Percentiles rank a stretch among this genome's conserved stretches.
Conservation (phyloP, 208 protist genomes). For the Trypanosoma brucei region DNA sequence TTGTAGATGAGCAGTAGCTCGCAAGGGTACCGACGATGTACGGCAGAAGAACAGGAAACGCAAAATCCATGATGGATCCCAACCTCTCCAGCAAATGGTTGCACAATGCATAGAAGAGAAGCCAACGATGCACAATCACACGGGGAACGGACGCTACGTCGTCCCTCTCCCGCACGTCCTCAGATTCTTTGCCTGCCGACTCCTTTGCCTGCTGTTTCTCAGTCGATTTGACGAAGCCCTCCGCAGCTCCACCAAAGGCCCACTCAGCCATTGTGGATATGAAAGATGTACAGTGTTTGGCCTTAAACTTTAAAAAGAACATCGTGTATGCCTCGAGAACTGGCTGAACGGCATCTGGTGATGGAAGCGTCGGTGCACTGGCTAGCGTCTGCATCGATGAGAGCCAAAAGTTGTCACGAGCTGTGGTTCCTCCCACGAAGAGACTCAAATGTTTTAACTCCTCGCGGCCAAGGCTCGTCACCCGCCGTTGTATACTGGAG, state of each 20-base stretch:
- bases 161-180: constrained; percentile 15
- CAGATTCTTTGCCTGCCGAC: background rate
- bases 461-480: constrained; percentile 65
- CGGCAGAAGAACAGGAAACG: constrained; percentile 53
- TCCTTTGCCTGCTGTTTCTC: constrained; percentile 13
- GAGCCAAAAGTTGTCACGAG: constrained; percentile 79
- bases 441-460: constrained; percentile 65
- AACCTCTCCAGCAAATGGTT: constrained; percentile 76
- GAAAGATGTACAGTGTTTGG: constrained; percentile 64
- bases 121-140: constrained; percentile 58
- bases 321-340: constrained; percentile 74
- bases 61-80: constrained; percentile 76
- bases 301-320: constrained; percentile 88
- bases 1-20: constrained; percentile 43
- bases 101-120: constrained; percentile 76
- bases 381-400: constrained; percentile 72
- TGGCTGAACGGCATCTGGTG: constrained; percentile 58
- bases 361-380: constrained; percentile 42
- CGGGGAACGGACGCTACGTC: constrained; percentile 31
- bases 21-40: constrained; percentile 61
- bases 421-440: constrained; percentile 44
- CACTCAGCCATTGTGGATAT: constrained; percentile 65
- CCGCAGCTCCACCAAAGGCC: constrained; percentile 58
- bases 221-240: constrained; percentile 13
- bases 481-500: constrained; percentile 53